These are phyloP conservation scores for Gonapodya prolifera DNA, from an alignment of 192 early-diverging fungal species.

Conservation along the genomic window DNA sequence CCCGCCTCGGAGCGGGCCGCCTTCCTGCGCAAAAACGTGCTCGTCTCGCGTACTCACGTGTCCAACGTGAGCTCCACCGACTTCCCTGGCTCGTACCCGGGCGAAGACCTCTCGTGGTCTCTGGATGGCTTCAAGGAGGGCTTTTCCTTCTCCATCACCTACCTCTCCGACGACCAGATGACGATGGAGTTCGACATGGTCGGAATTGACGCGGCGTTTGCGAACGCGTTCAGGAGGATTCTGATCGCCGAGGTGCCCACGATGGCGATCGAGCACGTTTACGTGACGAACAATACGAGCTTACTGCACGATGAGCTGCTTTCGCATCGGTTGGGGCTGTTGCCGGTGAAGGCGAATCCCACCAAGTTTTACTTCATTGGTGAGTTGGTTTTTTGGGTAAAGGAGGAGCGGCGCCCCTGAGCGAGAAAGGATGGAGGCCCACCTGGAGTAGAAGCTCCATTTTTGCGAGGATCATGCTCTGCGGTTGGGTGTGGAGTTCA, in stretches of 20 bases:
- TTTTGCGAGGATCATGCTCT: background rate
- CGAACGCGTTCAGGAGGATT: constrained; percentile 85
- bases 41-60: background rate
- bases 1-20: background rate
- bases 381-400: background rate
- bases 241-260: constrained; percentile 94
- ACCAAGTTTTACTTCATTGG: constrained; percentile 61
- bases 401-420: constrained; percentile 10
- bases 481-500: too few species aligned
- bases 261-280: constrained; percentile 94
- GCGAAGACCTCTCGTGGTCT: constrained; percentile 26
- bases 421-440: constrained; percentile 3
- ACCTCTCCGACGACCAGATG: constrained; percentile 29
- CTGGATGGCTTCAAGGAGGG: constrained; percentile 25
- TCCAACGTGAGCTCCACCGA: constrained; percentile 53
- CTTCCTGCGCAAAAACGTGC: background rate
- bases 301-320: constrained; percentile 89
- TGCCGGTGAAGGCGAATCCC: constrained; percentile 85
- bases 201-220: constrained; percentile 83
- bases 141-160: constrained; percentile 58
- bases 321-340: constrained; percentile 79
- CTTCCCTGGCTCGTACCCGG: constrained; percentile 58
- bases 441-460: background rate
- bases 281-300: constrained; percentile 78
- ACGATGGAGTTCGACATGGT: constrained; percentile 95